A percentile compares a stretch with the other conserved stretches of the same genome.
Evolutionary conservation across 306 rosid species (phyloP).

Genomic region (Glycine latifolia): DNA sequence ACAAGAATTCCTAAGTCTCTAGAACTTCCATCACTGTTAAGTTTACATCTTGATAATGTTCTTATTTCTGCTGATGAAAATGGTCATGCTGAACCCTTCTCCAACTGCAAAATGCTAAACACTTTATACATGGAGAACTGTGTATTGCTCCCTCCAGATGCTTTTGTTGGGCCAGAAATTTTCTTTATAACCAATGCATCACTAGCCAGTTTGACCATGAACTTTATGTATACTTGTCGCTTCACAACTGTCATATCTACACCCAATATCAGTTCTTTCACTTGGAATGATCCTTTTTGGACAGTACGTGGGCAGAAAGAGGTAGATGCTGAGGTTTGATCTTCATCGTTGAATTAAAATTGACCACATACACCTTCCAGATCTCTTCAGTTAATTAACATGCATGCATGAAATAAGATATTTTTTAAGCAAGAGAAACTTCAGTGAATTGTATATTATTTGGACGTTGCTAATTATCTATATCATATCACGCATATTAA

Average conservation of each 20-base stretch:
- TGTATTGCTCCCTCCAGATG: neutral
- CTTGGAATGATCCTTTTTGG: neutral
- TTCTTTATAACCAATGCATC: constrained; percentile 21
- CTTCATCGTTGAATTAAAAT: constrained; percentile 3
- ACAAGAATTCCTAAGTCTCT: constrained; percentile 17
- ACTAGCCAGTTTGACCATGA: constrained; percentile 22
- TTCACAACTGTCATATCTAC: constrained; percentile 17
- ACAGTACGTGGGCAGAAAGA: neutral
- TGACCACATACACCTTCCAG: neutral
- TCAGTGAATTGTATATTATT: neutral
- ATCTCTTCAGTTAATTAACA: constrained; percentile 27
- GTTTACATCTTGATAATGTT: constrained; percentile 20
- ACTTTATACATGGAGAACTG: neutral
- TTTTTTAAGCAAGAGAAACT: neutral
- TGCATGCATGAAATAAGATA: neutral
- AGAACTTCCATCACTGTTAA: constrained; percentile 14
- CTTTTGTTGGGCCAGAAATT: neutral
- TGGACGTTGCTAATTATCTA: neutral
- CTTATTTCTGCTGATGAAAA: neutral
- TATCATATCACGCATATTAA: neutral
- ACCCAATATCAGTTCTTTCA: constrained; percentile 23
- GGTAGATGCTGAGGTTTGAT: constrained; percentile 19
- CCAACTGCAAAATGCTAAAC: neutral
- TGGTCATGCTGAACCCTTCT: constrained; percentile 40
- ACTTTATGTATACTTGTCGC: neutral